Conservation (phyloP, 2,329 filamentous ascomycete species). For the Lachnellula occidentalis region DNA sequence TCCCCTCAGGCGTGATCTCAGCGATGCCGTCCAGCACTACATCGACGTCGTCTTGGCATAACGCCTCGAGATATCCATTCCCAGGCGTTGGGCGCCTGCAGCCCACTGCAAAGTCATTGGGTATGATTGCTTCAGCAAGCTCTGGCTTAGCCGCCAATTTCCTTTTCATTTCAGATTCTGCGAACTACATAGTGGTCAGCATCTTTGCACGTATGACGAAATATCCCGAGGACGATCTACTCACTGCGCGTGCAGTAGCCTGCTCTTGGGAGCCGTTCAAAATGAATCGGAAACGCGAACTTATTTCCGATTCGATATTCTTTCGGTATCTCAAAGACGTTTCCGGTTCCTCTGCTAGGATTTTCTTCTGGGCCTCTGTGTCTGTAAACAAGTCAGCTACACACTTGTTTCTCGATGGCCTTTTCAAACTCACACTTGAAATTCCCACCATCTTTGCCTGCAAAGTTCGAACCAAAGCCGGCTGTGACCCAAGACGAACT, state of each 20-base stretch:
- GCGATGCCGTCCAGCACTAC: conserved; percentile 18
- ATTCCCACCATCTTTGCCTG: conserved; percentile 11
- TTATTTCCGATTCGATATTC: conserved; percentile 15
- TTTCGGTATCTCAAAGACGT: conserved; percentile 13
- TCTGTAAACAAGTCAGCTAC: no score
- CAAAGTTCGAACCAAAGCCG: conserved; percentile 19
- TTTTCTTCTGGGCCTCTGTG: conserved; percentile 35
- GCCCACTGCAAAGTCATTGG: conserved; percentile 85
- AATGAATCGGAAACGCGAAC: conserved; percentile 15
- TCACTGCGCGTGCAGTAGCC: conserved; percentile 2
- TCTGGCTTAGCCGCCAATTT: conserved; percentile 20
- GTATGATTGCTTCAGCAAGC: conserved; percentile 33
- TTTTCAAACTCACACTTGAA: conserved; percentile 16
- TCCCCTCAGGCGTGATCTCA: conserved; percentile 31
- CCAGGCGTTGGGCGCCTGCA: conserved; percentile 50
- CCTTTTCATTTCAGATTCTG: conserved; percentile 7
- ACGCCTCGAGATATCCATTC: conserved; percentile 36
- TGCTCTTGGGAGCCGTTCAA: conserved; percentile 12
- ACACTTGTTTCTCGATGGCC: no score
- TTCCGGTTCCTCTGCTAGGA: conserved; percentile 35
- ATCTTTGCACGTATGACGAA: no score
- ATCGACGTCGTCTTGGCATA: conserved; percentile 34
- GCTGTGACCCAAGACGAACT: conserved; percentile 41
- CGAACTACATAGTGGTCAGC: not conserved
- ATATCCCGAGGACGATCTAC: no score